Percentiles rank a stretch among this genome's conserved stretches.
Evolutionary conservation across 352 stramenopile genomes (phyloP).

Genomic region (Globisporangium nunn): DNA sequence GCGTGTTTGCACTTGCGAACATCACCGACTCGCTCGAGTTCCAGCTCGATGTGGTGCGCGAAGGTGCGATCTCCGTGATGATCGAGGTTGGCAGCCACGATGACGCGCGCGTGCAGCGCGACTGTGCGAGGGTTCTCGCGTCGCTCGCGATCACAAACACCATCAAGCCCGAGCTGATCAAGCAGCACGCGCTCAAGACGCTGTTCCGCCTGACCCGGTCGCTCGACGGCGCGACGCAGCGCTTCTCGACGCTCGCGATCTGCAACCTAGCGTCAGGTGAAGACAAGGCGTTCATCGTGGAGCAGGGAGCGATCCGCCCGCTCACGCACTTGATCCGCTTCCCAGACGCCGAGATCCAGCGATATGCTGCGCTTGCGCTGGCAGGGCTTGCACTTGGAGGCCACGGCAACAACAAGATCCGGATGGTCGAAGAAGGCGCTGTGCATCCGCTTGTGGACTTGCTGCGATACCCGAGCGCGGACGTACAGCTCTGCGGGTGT

Average conservation of each 20-base stretch:
- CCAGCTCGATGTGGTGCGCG: constrained; percentile 86
- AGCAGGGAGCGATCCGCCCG: constrained; percentile 88
- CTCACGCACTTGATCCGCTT: constrained; percentile 93
- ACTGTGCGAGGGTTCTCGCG: constrained; percentile 87
- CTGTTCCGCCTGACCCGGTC: constrained; percentile 92
- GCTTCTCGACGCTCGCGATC: constrained; percentile 92
- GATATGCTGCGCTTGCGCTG: constrained; percentile 90
- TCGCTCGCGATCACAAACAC: constrained; percentile 86
- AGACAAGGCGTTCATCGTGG: constrained; percentile 88
- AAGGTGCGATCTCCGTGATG: constrained; percentile 78
- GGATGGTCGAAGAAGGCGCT: constrained; percentile 90
- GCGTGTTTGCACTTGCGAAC: constrained; percentile 93
- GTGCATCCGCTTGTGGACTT: constrained; percentile 90
- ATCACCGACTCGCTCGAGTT: constrained; percentile 86
- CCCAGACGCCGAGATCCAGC: constrained; percentile 94
- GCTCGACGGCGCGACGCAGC: constrained; percentile 89
- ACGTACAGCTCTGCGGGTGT: constrained; percentile 90
- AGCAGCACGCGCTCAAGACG: constrained; percentile 74
- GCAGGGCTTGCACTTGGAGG: constrained; percentile 90
- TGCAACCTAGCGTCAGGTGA: constrained; percentile 87
- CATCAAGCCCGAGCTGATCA: constrained; percentile 81
- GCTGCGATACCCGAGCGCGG: constrained; percentile 89
- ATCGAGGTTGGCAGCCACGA: constrained; percentile 63
- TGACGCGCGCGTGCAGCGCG: constrained; percentile 91
- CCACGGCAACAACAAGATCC: constrained; percentile 90